Evolutionary conservation across 768 basidiomycete species (phyloP), one percentile per base, ranked within the genome.

Genomic region (Strobilomyces confusus): DNA sequence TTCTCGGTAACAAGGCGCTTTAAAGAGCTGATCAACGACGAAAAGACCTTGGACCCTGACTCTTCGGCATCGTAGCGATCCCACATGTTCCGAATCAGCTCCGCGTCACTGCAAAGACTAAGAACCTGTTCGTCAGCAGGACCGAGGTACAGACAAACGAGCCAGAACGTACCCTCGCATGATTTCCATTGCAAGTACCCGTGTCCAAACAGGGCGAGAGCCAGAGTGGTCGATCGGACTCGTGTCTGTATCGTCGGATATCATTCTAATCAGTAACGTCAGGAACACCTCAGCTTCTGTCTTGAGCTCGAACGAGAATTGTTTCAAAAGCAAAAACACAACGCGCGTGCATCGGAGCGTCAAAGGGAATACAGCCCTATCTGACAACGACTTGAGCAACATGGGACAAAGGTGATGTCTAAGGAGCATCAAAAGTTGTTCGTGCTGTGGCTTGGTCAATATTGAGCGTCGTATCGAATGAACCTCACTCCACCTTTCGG

Each of bases 261-360:
- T 75, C 51, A 84, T 81, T 54, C 76, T 77, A 57, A 89, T 86
- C 20, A 89, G 74, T 29, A 88, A 72, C 72, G 81, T 82, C 12
- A 94, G 74, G 72, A 98, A 95, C 0, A 91, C 87, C 65, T 97
- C 93, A 0, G 89, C 78, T 69, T 98, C 93, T 0, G 84, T 86
- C 49, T 78, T 75, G 43, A 99, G 77, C 60, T 95, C 87, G 34
- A 76, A 72, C 2, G 87, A 86, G 70, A 97, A 98, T 48, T 94
- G 90, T 59, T 95, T 95, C 51, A 98, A 78, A 8, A 98, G 80
- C 37, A 98, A 78, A 72, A 95, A 98, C 34, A 98, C 87, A 26
- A 98, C 92, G 2, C 95, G 88, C 2, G 89, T 95, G 55, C 92
- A 89, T 49, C 97, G 87, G 5, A 99, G 80, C 0, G 89, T 89